Percentiles rank a stretch among this genome's conserved stretches.
phyloP scores from a whole-genome alignment of 2,329 filamentous ascomycete species.

The Chaetomium sp. region DNA sequence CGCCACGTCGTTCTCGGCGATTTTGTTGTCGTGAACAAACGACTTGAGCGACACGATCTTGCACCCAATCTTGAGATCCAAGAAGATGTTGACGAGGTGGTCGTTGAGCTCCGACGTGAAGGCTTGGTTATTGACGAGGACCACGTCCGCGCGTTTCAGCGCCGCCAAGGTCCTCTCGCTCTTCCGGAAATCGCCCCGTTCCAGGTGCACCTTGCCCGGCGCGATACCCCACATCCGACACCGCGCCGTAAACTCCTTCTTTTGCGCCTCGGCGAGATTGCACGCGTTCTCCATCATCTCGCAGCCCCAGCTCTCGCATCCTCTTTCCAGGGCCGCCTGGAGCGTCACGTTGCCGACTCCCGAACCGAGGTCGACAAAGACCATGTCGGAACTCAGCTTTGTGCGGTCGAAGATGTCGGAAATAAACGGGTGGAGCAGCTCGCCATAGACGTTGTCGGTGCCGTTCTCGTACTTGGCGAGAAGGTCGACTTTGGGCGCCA shows the following conservation, averaged over 20 bases:
- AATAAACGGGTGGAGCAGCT: conserved; percentile 82
- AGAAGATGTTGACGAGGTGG: conserved; percentile 80
- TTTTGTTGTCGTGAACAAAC: conserved; percentile 81
- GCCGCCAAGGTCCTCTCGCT: conserved; percentile 69
- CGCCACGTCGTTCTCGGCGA: conserved; percentile 75
- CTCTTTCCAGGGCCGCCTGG: conserved; percentile 89
- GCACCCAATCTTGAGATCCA: conserved; percentile 89
- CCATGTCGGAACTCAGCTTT: conserved; percentile 75
- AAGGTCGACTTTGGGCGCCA: conserved; percentile 83
- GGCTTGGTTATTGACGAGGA: conserved; percentile 97
- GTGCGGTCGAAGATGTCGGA: conserved; percentile 78
- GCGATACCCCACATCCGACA: conserved; percentile 87
- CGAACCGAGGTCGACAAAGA: conserved; percentile 93
- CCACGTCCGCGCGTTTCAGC: conserved; percentile 85
- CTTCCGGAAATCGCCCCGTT: conserved; percentile 81
- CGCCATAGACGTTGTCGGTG: conserved; percentile 92
- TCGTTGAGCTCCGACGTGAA: conserved; percentile 89
- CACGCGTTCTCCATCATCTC: conserved; percentile 94
- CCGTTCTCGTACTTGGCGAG: conserved; percentile 86
- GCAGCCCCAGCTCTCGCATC: conserved; percentile 93
- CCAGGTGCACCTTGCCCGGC: conserved; percentile 76
- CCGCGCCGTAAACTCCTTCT: conserved; percentile 79
- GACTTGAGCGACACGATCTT: conserved; percentile 90
- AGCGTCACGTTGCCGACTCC: conserved; percentile 95
- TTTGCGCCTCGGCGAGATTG: conserved; percentile 77